Evolutionary conservation across 805 yeast genomes (phyloP), one percentile per base, ranked within the genome.

Genomic region (Wickerhamiella domercqiae): DNA sequence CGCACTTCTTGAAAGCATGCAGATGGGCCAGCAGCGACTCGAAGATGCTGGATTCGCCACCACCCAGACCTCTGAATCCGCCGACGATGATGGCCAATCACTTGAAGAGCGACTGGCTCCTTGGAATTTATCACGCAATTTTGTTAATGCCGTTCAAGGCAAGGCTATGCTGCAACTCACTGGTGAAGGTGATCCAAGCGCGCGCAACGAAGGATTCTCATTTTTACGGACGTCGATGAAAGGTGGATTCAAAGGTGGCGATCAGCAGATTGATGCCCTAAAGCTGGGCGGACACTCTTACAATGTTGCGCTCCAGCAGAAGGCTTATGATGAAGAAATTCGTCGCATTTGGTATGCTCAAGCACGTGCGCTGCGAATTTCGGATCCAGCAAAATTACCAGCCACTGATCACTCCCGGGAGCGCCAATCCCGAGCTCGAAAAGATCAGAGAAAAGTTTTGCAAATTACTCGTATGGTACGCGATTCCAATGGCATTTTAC

Each of bases 101-200:
- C 60, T 81, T 25, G 84, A 82, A 46, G 94, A 83, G 47, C 93
- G 83, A 50, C 60, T 82, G 36, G 77, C 96, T 1, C 87, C 95
- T 0, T 90, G 98, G 98, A 86, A 82, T 55, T 66, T 78, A n/a
- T 75, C 95, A 0, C 68, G 83, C 43, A 90, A 90, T 56, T 90
- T 90, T 52, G 73, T 86, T 38, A 81, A 75, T 55, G 90, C 97
- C 2, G 84, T 94, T 18, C 97, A 86, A 54, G 93, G 95, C 39
- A 86, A 93, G 51, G 93, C 96, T 0, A 90, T 90, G 96, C 66
- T 90, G 31, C 95, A 84, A 52, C 70, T 90, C 19, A 82, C 82
- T 53, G 95, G 95, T 11, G 86, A 77, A 38, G 97, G 97, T 35
- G 97, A 90, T 55, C 93, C 94, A 1, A 75, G 94, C 0, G 94